Base-by-base conservation (phyloP, 768 basidiomycete species). In the Mycena vitilis region DNA sequence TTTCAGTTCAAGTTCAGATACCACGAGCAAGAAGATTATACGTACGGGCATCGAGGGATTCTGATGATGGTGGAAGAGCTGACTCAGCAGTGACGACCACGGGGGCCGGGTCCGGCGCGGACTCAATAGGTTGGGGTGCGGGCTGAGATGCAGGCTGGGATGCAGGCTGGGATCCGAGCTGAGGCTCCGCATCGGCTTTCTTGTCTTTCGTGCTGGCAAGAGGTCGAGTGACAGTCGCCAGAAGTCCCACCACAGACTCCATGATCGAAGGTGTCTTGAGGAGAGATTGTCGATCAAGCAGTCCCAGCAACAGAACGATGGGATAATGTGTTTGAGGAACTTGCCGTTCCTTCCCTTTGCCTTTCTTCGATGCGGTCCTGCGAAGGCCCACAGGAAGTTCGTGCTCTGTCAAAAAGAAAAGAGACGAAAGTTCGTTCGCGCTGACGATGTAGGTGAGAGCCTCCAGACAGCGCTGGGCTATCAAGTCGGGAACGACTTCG, bases 341-440 rank as follows among this genome's bases (percentile, higher is more conserved):
- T 72, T 91, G 91, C 74, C 93, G 95, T 76, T 98, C 96, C 78
- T 98, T 98, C 23, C 95, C 96, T 79, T 98, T 98, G 11, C 95
- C 96, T 79, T 98, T 98, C 80, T 92, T 94, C 22, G 87, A 87
- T 9, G 85, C 79, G 15, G 84, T 78, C 71, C 89, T 88, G 70
- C 89, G 89, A 18, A 96, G 85, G 52, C 92, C 91, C n/a, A 85
- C 85, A 8, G 93, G 91, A 40, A 95, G 83, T 71, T 99, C 98
- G 72, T 98, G 95, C 78, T 99, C 98, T 1, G 91, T 94, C 67
- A 99, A 85, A 89, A 99, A 99, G 86, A 96, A 99, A 20, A 95
- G 80, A 0, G 96, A 92, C 1, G 94, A 93, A 20, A 87, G 78
- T 66, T 95, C 92, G 76, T 98, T 99, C 25, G 89, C 85, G 64